Evolutionary conservation across 78 protist species (phyloP).

Genomic region (Capsaspora owczarzaki): DNA sequence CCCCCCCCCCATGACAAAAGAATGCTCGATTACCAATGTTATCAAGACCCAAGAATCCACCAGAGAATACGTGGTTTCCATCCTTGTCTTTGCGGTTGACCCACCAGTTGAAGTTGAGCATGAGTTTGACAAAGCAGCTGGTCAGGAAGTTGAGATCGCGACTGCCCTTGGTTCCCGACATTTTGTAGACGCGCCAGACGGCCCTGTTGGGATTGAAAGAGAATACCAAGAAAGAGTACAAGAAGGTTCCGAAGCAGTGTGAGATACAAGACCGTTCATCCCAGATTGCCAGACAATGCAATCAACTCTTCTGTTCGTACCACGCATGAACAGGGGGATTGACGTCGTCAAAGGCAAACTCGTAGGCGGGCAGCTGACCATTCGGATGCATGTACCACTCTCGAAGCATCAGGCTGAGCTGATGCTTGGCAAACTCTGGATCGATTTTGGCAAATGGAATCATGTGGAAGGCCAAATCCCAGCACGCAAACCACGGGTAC

Average conservation of each 20-base stretch:
- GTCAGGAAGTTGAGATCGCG: slow-evolving; percentile 43
- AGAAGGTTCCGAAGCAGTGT: not conserved
- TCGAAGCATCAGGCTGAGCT: slow-evolving; percentile 45
- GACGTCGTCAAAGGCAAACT: slow-evolving; percentile 57
- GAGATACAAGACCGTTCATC: not conserved
- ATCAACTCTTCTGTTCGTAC: slow-evolving; percentile 7
- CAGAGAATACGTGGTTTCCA: not conserved
- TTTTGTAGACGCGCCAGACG: slow-evolving; percentile 45
- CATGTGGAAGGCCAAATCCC: slow-evolving; percentile 71
- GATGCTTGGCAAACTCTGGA: slow-evolving; percentile 55
- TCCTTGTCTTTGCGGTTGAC: not conserved
- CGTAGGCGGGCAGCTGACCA: slow-evolving; percentile 67
- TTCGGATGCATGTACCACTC: slow-evolving; percentile 68
- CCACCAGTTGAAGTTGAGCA: slow-evolving; percentile 79
- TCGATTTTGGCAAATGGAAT: slow-evolving; percentile 51
- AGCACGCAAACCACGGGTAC: slow-evolving; percentile 40
- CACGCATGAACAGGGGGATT: slow-evolving; percentile 48
- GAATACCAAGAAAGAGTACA: too few relatives aligned
- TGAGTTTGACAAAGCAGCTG: slow-evolving; percentile 52
- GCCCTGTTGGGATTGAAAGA: slow-evolving; percentile 17
- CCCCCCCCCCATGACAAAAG: not conserved
- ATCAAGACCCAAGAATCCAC: not conserved
- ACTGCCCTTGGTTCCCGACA: slow-evolving; percentile 6
- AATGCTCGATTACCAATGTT: not conserved
- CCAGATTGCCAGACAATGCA: not conserved